Evolutionary conservation across 352 stramenopile genomes (phyloP).

Genomic region (Phytophthora lateralis): DNA sequence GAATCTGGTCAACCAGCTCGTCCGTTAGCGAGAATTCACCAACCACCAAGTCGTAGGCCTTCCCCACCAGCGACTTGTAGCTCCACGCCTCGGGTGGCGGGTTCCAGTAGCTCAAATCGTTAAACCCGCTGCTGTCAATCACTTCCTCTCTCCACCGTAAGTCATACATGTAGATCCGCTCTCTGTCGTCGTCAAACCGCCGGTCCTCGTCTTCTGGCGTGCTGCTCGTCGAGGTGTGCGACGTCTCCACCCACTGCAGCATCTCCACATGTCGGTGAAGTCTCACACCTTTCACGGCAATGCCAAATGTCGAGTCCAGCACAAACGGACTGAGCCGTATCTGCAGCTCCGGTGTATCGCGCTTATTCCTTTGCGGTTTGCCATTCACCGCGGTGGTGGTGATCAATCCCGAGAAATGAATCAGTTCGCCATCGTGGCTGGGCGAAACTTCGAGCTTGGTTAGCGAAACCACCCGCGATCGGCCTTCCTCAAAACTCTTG

Average conservation of each 20-base stretch:
- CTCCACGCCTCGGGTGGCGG: slow-evolving; percentile 63
- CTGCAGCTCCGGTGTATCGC: slow-evolving; percentile 12
- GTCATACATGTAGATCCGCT: slow-evolving; percentile 79
- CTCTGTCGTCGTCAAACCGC: slow-evolving; percentile 52
- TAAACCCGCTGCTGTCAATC: slow-evolving; percentile 62
- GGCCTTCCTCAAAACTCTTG: slow-evolving; percentile 58
- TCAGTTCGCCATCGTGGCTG: slow-evolving; percentile 37
- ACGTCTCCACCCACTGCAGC: slow-evolving; percentile 84
- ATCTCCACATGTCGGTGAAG: slow-evolving; percentile 76
- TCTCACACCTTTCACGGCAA: slow-evolving; percentile 68
- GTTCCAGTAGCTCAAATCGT: slow-evolving; percentile 71
- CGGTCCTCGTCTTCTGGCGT: slow-evolving; percentile 51
- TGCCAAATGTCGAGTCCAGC: slow-evolving; percentile 61
- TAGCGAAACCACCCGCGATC: slow-evolving; percentile 36
- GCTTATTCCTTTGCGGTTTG: slow-evolving; percentile 15
- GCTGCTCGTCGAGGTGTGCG: slow-evolving; percentile 56
- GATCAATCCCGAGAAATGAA: slow-evolving; percentile 62
- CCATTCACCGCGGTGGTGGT: slow-evolving; percentile 30
- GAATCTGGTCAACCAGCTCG: slow-evolving; percentile 70
- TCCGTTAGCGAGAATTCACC: slow-evolving; percentile 65
- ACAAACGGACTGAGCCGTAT: slow-evolving; percentile 57
- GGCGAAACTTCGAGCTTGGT: slow-evolving; percentile 21
- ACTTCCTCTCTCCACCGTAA: slow-evolving; percentile 57
- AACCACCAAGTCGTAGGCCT: slow-evolving; percentile 52
- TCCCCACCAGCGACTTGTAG: slow-evolving; percentile 36